Percentiles rank a stretch among this genome's conserved stretches.
Conservation (phyloP, 257 asterid genomes). For the Nicotiana benthamiana region DNA sequence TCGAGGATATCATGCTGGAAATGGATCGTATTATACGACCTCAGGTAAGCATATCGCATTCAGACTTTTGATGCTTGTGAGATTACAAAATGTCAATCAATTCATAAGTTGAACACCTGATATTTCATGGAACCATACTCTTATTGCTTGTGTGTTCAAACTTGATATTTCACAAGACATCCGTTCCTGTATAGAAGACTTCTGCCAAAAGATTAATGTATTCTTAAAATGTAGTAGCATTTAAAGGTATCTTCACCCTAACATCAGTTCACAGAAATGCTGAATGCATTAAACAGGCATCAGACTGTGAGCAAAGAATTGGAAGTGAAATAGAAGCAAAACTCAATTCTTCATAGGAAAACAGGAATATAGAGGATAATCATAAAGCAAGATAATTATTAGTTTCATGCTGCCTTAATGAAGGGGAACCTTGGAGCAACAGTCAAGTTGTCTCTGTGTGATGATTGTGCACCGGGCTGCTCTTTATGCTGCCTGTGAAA, state of each 20-base stretch:
- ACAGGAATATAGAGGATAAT: neutral
- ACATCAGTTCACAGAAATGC: neutral
- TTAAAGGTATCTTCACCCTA: neutral
- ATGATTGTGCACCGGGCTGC: no score
- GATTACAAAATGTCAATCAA: neutral
- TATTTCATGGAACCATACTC: neutral
- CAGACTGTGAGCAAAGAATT: neutral
- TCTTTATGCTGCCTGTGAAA: no score
- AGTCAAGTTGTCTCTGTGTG: no score
- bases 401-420: neutral
- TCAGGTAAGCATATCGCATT: constrained; percentile 34
- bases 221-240: neutral
- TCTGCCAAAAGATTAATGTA: neutral
- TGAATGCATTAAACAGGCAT: neutral
- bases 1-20: constrained; percentile 83
- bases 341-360: neutral
- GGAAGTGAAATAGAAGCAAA: neutral
- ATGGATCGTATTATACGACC: constrained; percentile 86
- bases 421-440: no score
- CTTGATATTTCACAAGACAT: neutral
- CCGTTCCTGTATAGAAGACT: neutral
- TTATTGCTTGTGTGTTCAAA: neutral
- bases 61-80: neutral
- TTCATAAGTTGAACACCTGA: neutral
- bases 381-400: neutral